These are phyloP conservation scores for Eragrostis nindensis DNA, from an alignment of 176 grass and related monocot species.

Conservation along the genomic window DNA sequence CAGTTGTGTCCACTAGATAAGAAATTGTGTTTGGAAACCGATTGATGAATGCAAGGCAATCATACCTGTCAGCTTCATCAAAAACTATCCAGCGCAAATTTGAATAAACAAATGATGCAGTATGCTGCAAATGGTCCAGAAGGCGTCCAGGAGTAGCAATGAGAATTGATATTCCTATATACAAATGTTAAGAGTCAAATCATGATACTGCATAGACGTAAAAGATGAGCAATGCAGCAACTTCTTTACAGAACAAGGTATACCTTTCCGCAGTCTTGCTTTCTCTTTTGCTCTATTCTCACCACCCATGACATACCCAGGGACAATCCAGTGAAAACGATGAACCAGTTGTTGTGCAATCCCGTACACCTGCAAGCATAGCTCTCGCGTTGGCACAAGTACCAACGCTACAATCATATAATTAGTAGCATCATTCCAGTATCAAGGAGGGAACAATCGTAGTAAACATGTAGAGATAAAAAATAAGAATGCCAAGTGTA, in stretches of 20 bases:
- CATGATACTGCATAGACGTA: slow-evolving; percentile 20
- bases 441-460: not conserved
- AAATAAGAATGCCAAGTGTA: not conserved
- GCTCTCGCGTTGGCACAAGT: slow-evolving; percentile 91
- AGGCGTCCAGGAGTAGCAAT: slow-evolving; percentile 95
- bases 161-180: slow-evolving; percentile 93
- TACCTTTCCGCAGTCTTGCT: slow-evolving; percentile 94
- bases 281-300: slow-evolving; percentile 95
- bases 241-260: slow-evolving; percentile 31
- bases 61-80: slow-evolving; percentile 94
- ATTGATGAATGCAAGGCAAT: slow-evolving; percentile 8
- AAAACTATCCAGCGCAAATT: slow-evolving; percentile 97
- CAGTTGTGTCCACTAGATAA: not conserved
- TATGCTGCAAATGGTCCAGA: slow-evolving; percentile 91
- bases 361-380: slow-evolving; percentile 93
- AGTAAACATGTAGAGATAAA: not conserved
- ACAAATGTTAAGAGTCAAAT: slow-evolving; percentile 35
- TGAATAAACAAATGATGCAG: slow-evolving; percentile 78
- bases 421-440: slow-evolving; percentile 27
- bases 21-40: not conserved
- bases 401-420: slow-evolving; percentile 72
- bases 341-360: slow-evolving; percentile 86
- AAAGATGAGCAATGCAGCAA: not conserved
- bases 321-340: slow-evolving; percentile 94
- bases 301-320: slow-evolving; percentile 91